Conservation (phyloP, 306 rosid genomes). For the Sicyos edulis region DNA sequence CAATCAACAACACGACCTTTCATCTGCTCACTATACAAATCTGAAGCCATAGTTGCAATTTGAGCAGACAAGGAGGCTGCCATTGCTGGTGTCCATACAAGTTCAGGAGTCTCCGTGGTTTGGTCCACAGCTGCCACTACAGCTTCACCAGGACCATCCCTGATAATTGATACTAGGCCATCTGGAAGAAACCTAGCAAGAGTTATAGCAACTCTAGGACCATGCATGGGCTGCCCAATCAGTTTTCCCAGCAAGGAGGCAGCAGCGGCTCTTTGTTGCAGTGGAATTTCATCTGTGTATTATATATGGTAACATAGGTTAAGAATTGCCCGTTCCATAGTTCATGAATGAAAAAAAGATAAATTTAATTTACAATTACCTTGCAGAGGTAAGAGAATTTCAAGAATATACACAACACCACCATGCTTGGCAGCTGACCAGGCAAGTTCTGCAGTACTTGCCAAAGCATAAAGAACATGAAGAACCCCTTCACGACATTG, state of each 20-base stretch:
- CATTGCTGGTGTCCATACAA: slow-evolving; percentile 99
- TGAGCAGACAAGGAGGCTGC: slow-evolving; percentile 96
- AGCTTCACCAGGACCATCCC: slow-evolving; percentile 99
- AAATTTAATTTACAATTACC: slow-evolving; percentile 38
- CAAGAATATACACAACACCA: slow-evolving; percentile 93
- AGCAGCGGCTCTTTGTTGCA: slow-evolving; percentile 92
- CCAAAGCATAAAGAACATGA: slow-evolving; percentile 97
- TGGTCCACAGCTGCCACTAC: slow-evolving; percentile 84
- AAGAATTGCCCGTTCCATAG: background rate
- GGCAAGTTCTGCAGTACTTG: slow-evolving; percentile 89
- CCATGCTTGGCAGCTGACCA: slow-evolving; percentile 99
- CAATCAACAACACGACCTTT: slow-evolving; percentile 97
- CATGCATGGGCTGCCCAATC: slow-evolving; percentile 97
- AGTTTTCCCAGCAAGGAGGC: slow-evolving; percentile 98
- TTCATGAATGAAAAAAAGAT: slow-evolving; percentile 13
- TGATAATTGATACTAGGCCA: slow-evolving; percentile 84
- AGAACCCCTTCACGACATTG: slow-evolving; percentile 96
- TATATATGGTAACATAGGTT: slow-evolving; percentile 14
- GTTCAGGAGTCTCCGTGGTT: slow-evolving; percentile 96
- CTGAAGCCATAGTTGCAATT: slow-evolving; percentile 83
- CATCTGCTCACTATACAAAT: slow-evolving; percentile 78
- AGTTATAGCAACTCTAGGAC: slow-evolving; percentile 95
- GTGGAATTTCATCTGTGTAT: slow-evolving; percentile 75
- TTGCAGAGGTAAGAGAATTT: slow-evolving; percentile 84
- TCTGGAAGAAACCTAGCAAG: slow-evolving; percentile 94